These are phyloP conservation scores for Xylaria polymorpha DNA, from an alignment of 2,329 filamentous ascomycete species.

Conservation along the genomic window DNA sequence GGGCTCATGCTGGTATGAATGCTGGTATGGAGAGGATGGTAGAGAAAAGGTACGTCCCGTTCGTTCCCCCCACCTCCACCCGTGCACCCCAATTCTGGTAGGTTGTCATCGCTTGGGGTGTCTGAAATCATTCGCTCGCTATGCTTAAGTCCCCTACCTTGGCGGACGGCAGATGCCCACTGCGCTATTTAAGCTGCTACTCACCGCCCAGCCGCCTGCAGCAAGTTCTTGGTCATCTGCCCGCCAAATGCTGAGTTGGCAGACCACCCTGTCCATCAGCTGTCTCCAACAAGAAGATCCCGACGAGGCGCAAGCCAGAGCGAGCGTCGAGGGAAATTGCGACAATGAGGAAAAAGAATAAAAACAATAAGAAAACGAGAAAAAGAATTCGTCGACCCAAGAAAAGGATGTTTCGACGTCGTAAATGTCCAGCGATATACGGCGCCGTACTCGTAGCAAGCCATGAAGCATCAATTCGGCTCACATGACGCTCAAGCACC, in stretches of 20 bases:
- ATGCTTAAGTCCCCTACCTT: constrained; percentile 30
- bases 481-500: constrained; percentile 18
- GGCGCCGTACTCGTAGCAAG: constrained; percentile 16
- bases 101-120: constrained; percentile 32
- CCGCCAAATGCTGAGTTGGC: constrained; percentile 44
- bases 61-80: constrained; percentile 30
- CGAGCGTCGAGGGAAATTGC: constrained; percentile 18
- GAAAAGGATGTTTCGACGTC: background rate
- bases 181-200: constrained; percentile 38
- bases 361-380: constrained; percentile 21
- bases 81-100: constrained; percentile 31
- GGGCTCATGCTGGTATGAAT: constrained; percentile 28
- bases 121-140: constrained; percentile 33
- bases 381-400: constrained; percentile 19
- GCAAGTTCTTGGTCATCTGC: constrained; percentile 44
- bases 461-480: constrained; percentile 14
- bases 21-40: constrained; percentile 14
- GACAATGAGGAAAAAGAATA: constrained; percentile 20
- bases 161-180: constrained; percentile 34
- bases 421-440: background rate
- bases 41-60: constrained; percentile 28
- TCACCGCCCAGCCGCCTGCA: constrained; percentile 43
- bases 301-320: constrained; percentile 28
- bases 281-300: constrained; percentile 37
- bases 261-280: constrained; percentile 43